phyloP scores from a whole-genome alignment of 345 rosid species.

The Aethionema arabicum region DNA sequence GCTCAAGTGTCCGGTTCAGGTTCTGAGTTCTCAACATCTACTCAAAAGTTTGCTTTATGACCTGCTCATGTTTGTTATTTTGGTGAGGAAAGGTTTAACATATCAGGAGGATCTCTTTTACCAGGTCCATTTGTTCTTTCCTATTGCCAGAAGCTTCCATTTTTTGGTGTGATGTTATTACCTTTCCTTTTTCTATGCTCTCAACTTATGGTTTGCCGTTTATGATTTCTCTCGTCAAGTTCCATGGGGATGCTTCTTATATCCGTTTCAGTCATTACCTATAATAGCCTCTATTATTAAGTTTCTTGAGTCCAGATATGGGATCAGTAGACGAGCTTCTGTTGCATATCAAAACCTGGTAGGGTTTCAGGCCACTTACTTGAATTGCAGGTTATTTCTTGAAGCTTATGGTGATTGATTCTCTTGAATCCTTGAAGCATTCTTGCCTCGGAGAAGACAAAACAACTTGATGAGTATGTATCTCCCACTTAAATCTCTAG shows the following conservation, averaged over 20 bases:
- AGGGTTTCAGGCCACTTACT: background rate
- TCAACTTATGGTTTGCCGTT: conserved; percentile 11
- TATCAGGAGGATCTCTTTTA: background rate
- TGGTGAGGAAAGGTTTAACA: background rate
- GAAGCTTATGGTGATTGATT: too few relatives aligned
- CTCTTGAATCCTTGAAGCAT: too few relatives aligned
- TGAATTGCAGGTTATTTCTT: background rate
- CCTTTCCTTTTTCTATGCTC: background rate
- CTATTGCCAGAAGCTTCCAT: background rate
- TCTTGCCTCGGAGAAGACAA: too few relatives aligned
- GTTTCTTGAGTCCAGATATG: background rate
- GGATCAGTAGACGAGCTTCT: background rate
- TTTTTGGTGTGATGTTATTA: conserved; percentile 2
- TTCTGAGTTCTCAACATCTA: background rate
- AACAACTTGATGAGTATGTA: conserved; percentile 26
- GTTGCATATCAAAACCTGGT: background rate
- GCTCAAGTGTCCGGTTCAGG: background rate
- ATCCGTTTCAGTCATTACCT: background rate
- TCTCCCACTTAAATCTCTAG: conserved; percentile 1
- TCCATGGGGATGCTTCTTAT: background rate
- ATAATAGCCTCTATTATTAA: background rate
- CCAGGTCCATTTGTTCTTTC: background rate
- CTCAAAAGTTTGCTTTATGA: background rate
- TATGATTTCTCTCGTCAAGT: conserved; percentile 1
- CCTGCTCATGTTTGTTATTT: background rate